Evolutionary conservation across 1,139 yeast genomes (phyloP).

Genomic region (Suhomyces choctaworum): DNA sequence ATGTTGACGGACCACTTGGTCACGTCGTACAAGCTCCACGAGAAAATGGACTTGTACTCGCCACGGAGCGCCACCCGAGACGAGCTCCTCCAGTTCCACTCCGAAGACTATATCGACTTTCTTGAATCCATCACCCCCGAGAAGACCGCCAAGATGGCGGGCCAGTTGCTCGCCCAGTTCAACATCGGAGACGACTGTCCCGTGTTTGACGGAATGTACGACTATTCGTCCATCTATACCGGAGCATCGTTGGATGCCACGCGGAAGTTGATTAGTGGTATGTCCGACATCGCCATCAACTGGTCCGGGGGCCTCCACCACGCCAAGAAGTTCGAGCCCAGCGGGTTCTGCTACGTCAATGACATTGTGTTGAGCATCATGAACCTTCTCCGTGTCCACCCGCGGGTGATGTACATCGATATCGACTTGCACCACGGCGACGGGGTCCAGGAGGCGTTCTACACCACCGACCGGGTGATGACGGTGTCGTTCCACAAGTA

Average conservation of each 20-base stretch:
- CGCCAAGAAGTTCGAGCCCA: slow-evolving; percentile 91
- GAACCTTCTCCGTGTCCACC: slow-evolving; percentile 79
- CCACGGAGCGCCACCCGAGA: slow-evolving; percentile 81
- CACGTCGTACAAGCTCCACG: slow-evolving; percentile 79
- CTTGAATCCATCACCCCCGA: slow-evolving; percentile 82
- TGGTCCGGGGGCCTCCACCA: slow-evolving; percentile 98
- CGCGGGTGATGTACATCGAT: slow-evolving; percentile 90
- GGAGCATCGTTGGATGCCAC: slow-evolving; percentile 96
- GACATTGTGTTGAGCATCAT: slow-evolving; percentile 90
- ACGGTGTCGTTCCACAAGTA: slow-evolving; percentile 94
- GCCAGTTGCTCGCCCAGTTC: slow-evolving; percentile 64
- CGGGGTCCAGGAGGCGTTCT: slow-evolving; percentile 97
- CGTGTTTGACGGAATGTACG: slow-evolving; percentile 91
- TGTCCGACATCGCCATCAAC: slow-evolving; percentile 93
- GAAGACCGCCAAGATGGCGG: slow-evolving; percentile 58
- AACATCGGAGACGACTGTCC: slow-evolving; percentile 98
- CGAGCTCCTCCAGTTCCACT: slow-evolving; percentile 78
- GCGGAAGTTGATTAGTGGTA: slow-evolving; percentile 75
- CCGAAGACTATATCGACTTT: slow-evolving; percentile 84
- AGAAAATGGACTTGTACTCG: slow-evolving; percentile 83
- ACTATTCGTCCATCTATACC: slow-evolving; percentile 80
- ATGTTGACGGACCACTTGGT: slow-evolving; percentile 94
- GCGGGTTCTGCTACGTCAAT: slow-evolving; percentile 93
- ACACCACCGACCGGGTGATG: slow-evolving; percentile 93
- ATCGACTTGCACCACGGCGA: slow-evolving; percentile 98